Base-by-base conservation (phyloP, 345 rosid species). In the Ricinus communis region DNA sequence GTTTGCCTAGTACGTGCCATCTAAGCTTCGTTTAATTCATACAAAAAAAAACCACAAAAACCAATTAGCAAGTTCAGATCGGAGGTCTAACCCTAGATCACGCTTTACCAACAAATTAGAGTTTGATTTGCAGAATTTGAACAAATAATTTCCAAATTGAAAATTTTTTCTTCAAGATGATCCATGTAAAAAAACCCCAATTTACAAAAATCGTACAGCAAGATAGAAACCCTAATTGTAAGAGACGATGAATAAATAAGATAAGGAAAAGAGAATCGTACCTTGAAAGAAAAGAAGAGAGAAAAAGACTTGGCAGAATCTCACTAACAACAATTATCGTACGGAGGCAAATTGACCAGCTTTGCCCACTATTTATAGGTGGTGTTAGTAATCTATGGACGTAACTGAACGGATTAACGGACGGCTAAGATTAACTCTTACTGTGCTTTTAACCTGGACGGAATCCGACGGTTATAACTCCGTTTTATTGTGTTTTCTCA, bases 1-100 rank as follows among this genome's bases (percentile, higher is more conserved):
- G 78, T 75, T 75, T 75, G 78, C 65, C 69, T 75, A 49, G 79
- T 76, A 46, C 79, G 79, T 19, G 79, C 79, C 79, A 76, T 76
- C 70, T 62, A 43, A n/a, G 13, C 9, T 0, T 43, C 8, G 47
- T 1, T 3, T 1, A 8, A 43, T n/a, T 3, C 14, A 43, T 11
- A 43, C 11, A 43, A 43, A 8, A 43, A n/a, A n/a, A n/a, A n/a
- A n/a, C n/a, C n/a, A n/a, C n/a, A n/a, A 56, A 43, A 43, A 8
- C 4, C 47, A 43, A 43, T 43, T 8, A n/a, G n/a, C n/a, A n/a
- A 43, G 14, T 3, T 12, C 47, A 8, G 1, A 43, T 8, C 47
- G 12, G 14, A 4, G 14, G 7, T 43, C 47, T 43, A 4, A 9
- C 7, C 47, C 47, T 43, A 43, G 14, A 43, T 8, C 47, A n/a